These are phyloP conservation scores for Meripilus lineatus DNA, from an alignment of 1,284 basidiomycete species.

Conservation along the genomic window DNA sequence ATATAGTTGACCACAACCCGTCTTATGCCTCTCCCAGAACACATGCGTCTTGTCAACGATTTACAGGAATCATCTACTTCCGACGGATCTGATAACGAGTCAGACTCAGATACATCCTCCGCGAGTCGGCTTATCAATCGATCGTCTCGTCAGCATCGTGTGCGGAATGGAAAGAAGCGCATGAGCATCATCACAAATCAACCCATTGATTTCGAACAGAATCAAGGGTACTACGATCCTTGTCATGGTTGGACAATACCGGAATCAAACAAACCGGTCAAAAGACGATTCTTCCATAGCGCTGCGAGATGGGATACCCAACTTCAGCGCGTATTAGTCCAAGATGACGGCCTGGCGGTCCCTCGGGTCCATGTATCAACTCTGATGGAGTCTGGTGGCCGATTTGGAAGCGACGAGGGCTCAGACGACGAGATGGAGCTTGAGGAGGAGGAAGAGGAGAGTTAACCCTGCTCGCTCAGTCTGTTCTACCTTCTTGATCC, in stretches of 20 bases:
- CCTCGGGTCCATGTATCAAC: slow-evolving; percentile 12
- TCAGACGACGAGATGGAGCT: slow-evolving; percentile 17
- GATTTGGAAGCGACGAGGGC: slow-evolving; percentile 11
- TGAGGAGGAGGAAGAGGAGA: slow-evolving; percentile 16
- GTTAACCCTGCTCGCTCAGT: background rate
- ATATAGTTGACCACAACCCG: background rate
- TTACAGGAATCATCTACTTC: slow-evolving; percentile 51
- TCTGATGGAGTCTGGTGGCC: slow-evolving; percentile 19
- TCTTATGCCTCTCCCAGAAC: slow-evolving; percentile 36
- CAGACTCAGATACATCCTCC: slow-evolving; percentile 19
- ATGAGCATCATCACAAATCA: slow-evolving; percentile 67
- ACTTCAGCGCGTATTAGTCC: slow-evolving; percentile 16
- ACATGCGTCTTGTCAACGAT: slow-evolving; percentile 57
- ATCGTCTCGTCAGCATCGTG: slow-evolving; percentile 14
- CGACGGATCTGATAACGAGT: slow-evolving; percentile 44
- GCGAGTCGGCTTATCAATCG: slow-evolving; percentile 29
- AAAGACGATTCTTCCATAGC: slow-evolving; percentile 58
- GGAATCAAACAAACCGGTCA: slow-evolving; percentile 14
- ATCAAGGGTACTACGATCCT: slow-evolving; percentile 20
- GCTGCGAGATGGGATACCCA: slow-evolving; percentile 35
- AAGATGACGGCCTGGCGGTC: slow-evolving; percentile 8
- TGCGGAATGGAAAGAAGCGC: slow-evolving; percentile 36
- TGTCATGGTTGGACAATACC: background rate
- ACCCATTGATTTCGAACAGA: slow-evolving; percentile 41
- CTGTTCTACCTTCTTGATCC: background rate